Base-by-base conservation (phyloP, 1,139 yeast species). In the Hansenula sp. region DNA sequence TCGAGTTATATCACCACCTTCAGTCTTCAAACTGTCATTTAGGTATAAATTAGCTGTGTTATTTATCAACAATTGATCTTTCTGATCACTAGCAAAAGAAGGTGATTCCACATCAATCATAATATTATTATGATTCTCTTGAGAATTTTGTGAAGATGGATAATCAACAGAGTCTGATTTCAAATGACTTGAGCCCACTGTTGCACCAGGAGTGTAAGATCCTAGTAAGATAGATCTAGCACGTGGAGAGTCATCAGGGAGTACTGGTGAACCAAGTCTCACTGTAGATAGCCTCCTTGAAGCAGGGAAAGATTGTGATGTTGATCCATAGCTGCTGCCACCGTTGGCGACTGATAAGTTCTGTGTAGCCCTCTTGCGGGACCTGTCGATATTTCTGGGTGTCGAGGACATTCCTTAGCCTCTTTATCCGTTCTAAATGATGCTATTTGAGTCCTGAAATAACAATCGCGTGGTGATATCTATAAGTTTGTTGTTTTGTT, bases 1-100 rank as follows among this genome's bases (percentile, higher is more conserved):
- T 47, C 88, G 64, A 3, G 85, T 75, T 28, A 84, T 79, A 56
- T 84, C 92, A 12, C 88, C 94, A 11, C 90, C 90, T 36, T 77
- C 84, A 6, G 45, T 41, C 12, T 40, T 27, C 25, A 55, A 22
- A 10, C 32, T 44, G 32, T 53, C 55, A 36, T 56, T 57, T 39
- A 52, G 39, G 34, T 53, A 52, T 39, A 53, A 44, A 47, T 48
- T 49, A 9, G 59, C 53, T 10, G 55, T 36, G 17, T 56, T 55
- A 29, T 54, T 57, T 8, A 60, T 56, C 2, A 50, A 44, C n/a
- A 52, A 53, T 17, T 50, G 47, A 5, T 52, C 55, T 28, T 47
- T 42, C 1, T 17, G 28, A 17, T 42, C 46, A 6, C 59, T 50
- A 28, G 46, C 44, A 41, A 63, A 63, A n/a, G 60, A 59, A 2